Evolutionary conservation across 169 alveolate genomes (phyloP).

Genomic region (Pseudocohnilembus persalinus): DNA sequence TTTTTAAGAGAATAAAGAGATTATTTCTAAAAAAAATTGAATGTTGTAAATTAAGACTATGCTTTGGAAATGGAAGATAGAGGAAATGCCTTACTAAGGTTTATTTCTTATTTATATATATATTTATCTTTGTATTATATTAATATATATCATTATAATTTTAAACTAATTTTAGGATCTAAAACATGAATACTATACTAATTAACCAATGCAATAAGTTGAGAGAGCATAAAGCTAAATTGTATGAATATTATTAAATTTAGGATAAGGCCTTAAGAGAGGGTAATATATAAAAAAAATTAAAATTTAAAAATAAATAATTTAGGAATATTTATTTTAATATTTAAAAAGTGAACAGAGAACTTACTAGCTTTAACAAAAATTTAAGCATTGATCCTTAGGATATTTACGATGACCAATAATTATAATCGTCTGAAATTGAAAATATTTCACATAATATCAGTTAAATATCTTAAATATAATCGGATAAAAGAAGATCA

Average conservation of each 20-base stretch:
- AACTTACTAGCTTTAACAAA: too few relatives aligned
- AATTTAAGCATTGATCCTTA: too few relatives aligned
- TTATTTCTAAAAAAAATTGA: conserved; percentile 11
- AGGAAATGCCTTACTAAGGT: background rate
- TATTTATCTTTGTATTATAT: background rate
- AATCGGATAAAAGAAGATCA: background rate
- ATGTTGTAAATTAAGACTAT: conserved; percentile 16
- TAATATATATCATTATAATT: too few relatives aligned
- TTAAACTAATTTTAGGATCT: conserved; percentile 30
- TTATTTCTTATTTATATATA: too few relatives aligned
- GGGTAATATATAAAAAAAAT: conserved; percentile 2
- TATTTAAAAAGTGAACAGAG: too few relatives aligned
- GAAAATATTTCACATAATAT: too few relatives aligned
- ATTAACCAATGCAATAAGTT: conserved; percentile 31
- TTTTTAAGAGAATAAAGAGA: conserved; percentile 22
- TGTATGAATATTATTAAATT: conserved; percentile 20
- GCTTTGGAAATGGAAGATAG: conserved; percentile 17
- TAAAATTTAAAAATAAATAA: too few relatives aligned
- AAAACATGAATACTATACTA: conserved; percentile 21
- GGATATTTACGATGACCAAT: background rate
- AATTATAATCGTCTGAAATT: too few relatives aligned
- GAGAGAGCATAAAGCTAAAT: conserved; percentile 28
- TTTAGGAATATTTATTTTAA: too few relatives aligned
- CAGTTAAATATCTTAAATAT: background rate
- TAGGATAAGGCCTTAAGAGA: conserved; percentile 40